Base-by-base conservation (phyloP, 2,329 filamentous ascomycete species). In the Alternaria sp. region DNA sequence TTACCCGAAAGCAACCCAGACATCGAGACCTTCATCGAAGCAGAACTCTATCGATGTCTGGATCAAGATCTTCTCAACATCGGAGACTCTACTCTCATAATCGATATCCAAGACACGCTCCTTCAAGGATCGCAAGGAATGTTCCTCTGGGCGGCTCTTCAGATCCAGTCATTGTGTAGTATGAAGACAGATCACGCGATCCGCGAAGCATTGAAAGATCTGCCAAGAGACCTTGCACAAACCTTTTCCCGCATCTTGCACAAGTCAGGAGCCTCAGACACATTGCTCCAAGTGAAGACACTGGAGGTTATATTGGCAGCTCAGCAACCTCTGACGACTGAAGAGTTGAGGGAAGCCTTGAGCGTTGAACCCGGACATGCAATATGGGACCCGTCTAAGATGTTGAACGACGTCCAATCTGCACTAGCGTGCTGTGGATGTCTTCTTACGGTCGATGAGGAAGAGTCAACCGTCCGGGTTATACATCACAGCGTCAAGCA, bases 311-410 rank as follows among this genome's bases (percentile, higher is more conserved):
- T 83, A 1, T 53, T 68, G 1, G 71, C 66, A 0, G 78, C 79
- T 11, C 54, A 43, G 1, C 72, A 76, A 8, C 75, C 79, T 0
- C 59, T 83, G 8, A 77, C 73, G 0, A 63, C 52, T 0, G 69
- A 78, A 0, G 77, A 83, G 52, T 67, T 84, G 50, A 71, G 74
- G 17, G 81, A 83, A 70, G 80, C 80, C 6, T 53, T 82, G 0
- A 81, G 80, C 13, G 78, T 84, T 0, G 59, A 62, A 3, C 73
- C 76, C 6, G 79, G 80, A 2, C 64, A 80, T 49, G 46, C 63
- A 6, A 51, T 12, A 1, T 72, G 65, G 66, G 50, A 66, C 50
- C 47, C 66, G 8, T 63, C 69, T 3, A 67, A 32, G 15, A 8
- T 67, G 6, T n/a, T 72, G 15, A 68, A 73, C 19, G 45, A 73